phyloP scores from a whole-genome alignment of 352 stramenopile species.

The Phytopythium chamaehyphon region DNA sequence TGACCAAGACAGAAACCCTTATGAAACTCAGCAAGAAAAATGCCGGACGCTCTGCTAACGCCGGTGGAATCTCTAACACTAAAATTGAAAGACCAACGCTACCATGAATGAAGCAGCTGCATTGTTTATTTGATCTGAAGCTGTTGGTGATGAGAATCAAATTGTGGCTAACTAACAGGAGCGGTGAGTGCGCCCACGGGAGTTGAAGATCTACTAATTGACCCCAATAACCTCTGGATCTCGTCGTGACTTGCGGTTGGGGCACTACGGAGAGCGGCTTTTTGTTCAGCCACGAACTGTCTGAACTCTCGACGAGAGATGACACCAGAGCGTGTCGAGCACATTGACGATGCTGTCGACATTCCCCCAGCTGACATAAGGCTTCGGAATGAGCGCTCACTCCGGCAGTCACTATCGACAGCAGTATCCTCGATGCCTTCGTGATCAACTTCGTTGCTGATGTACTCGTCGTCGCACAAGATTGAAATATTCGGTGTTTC shows the following conservation, averaged over 20 bases:
- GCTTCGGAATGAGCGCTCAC: conserved; percentile 44
- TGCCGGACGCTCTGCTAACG: too few species aligned
- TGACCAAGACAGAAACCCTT: too few species aligned
- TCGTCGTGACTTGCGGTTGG: conserved; percentile 38
- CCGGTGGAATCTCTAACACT: too few species aligned
- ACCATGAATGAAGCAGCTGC: too few species aligned
- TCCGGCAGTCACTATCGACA: conserved; percentile 24
- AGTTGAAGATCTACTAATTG: conserved; percentile 19
- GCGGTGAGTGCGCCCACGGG: background rate
- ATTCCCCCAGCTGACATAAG: conserved; percentile 15
- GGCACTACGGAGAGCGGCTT: conserved; percentile 17
- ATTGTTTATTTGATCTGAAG: too few species aligned
- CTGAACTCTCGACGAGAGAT: conserved; percentile 56
- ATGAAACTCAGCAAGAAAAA: too few species aligned
- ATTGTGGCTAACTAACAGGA: conserved; percentile 5
- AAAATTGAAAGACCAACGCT: too few species aligned
- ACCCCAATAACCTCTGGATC: conserved; percentile 37
- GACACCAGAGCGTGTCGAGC: conserved; percentile 44
- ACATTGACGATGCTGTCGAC: conserved; percentile 26
- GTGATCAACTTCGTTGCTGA: conserved; percentile 15
- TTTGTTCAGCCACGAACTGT: conserved; percentile 40
- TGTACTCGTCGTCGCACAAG: conserved; percentile 30
- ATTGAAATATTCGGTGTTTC: conserved; percentile 43
- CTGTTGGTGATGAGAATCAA: too few species aligned
- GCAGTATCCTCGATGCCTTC: conserved; percentile 9